Evolutionary conservation across 1,284 basidiomycete genomes (phyloP).

Genomic region (Cryptococcus sp.): DNA sequence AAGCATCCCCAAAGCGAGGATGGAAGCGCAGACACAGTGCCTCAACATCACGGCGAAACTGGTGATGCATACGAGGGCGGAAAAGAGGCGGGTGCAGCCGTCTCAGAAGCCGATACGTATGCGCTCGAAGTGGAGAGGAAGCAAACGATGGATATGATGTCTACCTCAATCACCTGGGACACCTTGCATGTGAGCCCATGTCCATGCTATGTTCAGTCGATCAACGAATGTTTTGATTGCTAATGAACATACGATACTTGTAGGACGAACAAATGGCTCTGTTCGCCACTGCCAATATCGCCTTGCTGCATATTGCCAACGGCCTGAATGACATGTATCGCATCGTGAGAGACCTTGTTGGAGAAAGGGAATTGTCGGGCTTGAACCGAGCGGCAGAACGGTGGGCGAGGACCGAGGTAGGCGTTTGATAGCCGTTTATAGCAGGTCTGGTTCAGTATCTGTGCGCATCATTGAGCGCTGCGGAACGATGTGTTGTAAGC

Average conservation of each 20-base stretch:
- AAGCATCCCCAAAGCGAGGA: not conserved
- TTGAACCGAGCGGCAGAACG: conserved; percentile 41
- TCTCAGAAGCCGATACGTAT: not conserved
- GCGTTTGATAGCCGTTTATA: not conserved
- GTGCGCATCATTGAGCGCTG: no score
- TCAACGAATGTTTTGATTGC: not conserved
- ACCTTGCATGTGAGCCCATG: conserved; percentile 7
- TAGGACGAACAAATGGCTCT: conserved; percentile 49
- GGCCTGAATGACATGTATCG: conserved; percentile 44
- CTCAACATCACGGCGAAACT: not conserved
- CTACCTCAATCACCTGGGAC: conserved; percentile 12
- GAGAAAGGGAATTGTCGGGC: conserved; percentile 43
- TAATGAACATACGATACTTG: not conserved
- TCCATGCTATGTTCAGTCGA: not conserved
- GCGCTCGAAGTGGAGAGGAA: conserved; percentile 13
- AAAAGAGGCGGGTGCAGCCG: not conserved
- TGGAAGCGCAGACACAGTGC: not conserved
- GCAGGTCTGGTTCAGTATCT: no score
- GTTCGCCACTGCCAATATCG: conserved; percentile 46
- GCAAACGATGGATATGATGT: conserved; percentile 11
- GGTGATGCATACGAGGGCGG: not conserved
- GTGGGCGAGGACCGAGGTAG: conserved; percentile 28
- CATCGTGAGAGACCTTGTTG: conserved; percentile 40
- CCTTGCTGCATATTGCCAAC: conserved; percentile 37
- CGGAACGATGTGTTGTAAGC: no score